A percentile compares a stretch with the other conserved stretches of the same genome.
These are phyloP conservation scores for Comarum palustre DNA, from an alignment of 306 rosid species.

Conservation along the genomic window DNA sequence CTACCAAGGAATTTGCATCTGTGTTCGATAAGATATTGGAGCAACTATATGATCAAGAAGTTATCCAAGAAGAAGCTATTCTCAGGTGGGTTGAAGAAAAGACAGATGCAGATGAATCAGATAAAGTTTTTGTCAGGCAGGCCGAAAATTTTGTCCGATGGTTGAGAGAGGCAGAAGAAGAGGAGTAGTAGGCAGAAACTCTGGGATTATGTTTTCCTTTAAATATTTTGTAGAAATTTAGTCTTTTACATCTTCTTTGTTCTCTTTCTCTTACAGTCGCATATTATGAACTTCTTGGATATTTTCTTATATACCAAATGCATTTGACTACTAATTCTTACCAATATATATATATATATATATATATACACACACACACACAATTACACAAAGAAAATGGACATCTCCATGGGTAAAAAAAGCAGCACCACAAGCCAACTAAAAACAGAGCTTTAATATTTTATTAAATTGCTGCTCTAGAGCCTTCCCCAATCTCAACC, in stretches of 20 bases:
- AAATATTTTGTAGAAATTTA: too few species aligned
- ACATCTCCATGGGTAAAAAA: not conserved
- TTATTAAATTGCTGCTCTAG: not conserved
- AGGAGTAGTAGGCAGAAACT: constrained; percentile 33
- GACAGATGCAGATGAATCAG: constrained; percentile 69
- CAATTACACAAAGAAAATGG: too few species aligned
- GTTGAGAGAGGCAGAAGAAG: constrained; percentile 91
- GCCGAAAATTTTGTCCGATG: constrained; percentile 68
- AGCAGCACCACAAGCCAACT: too few species aligned
- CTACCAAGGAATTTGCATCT: constrained; percentile 64
- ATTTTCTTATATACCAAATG: not conserved
- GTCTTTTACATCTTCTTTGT: not conserved
- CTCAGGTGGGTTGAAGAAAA: constrained; percentile 89
- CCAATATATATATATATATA: too few species aligned
- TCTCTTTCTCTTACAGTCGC: not conserved
- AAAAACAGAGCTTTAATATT: too few species aligned
- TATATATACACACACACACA: too few species aligned
- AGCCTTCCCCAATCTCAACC: not conserved
- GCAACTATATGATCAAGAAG: constrained; percentile 60
- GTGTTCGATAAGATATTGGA: constrained; percentile 66
- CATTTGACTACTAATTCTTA: not conserved
- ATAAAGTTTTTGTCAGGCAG: constrained; percentile 67
- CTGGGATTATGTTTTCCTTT: not conserved
- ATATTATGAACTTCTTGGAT: too few species aligned
- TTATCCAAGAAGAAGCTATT: constrained; percentile 79